Evolutionary conservation across 2,329 filamentous ascomycete species (phyloP).

Genomic region (Raffaelea ambrosiae): DNA sequence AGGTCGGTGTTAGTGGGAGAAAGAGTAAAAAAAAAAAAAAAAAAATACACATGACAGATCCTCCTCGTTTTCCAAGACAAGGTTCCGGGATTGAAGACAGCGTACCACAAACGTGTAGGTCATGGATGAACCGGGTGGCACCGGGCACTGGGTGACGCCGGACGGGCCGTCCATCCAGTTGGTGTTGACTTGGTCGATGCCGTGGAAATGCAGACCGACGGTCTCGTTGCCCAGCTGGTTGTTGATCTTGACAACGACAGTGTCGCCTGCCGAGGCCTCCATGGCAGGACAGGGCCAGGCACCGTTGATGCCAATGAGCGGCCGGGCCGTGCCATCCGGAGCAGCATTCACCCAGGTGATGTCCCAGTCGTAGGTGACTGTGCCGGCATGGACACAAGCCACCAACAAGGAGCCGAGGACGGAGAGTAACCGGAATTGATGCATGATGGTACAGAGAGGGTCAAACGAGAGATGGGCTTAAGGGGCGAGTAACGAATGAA

Average conservation of each 20-base stretch:
- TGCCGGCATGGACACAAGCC: constrained; percentile 19
- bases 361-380: constrained; percentile 28
- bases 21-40: background rate
- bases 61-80: too few relatives aligned
- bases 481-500: too few relatives aligned
- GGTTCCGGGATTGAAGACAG: too few relatives aligned
- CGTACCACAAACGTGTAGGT: constrained; percentile 42
- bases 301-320: constrained; percentile 47
- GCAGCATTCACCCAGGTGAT: constrained; percentile 30
- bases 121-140: constrained; percentile 42
- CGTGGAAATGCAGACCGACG: constrained; percentile 50
- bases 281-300: constrained; percentile 53
- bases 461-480: background rate
- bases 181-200: constrained; percentile 44
- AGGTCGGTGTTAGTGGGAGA: background rate
- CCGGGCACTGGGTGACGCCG: constrained; percentile 44
- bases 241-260: constrained; percentile 36
- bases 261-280: constrained; percentile 42
- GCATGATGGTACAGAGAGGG: constrained; percentile 3
- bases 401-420: constrained; percentile 11
- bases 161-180: constrained; percentile 51
- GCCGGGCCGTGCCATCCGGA: constrained; percentile 27
- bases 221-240: constrained; percentile 46
- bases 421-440: background rate
- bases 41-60: background rate